Percentiles rank a stretch among this genome's conserved stretches.
Conservation (phyloP, 1,284 basidiomycete species). For the Grifola frondosa region DNA sequence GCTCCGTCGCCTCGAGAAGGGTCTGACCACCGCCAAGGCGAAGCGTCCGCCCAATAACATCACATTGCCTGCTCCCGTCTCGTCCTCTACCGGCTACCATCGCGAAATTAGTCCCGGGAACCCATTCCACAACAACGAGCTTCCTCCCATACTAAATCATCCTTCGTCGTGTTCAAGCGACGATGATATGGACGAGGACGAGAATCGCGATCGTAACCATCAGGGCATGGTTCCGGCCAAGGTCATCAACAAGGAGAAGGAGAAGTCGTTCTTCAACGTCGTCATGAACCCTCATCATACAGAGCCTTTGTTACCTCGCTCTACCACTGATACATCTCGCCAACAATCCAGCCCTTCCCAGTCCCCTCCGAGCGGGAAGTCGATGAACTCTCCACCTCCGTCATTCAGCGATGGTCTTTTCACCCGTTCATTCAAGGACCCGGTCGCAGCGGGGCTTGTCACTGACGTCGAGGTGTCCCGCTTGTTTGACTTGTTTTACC, state of each 20-base stretch:
- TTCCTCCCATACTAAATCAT: conserved; percentile 48
- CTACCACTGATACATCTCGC: conserved; percentile 16
- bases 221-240: conserved; percentile 70
- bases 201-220: conserved; percentile 60
- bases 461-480: conserved; percentile 63
- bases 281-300: conserved; percentile 72
- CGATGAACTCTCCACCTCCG: conserved; percentile 20
- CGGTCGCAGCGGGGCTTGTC: conserved; percentile 66
- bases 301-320: conserved; percentile 36
- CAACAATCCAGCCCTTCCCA: conserved; percentile 24
- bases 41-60: conserved; percentile 52
- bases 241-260: conserved; percentile 67
- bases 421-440: conserved; percentile 51
- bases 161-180: conserved; percentile 22
- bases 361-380: conserved; percentile 18
- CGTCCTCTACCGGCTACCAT: conserved; percentile 34
- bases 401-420: conserved; percentile 26
- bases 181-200: conserved; percentile 51
- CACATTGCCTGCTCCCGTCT: conserved; percentile 30
- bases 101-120: conserved; percentile 33
- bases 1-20: conserved; percentile 81
- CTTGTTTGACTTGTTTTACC: conserved; percentile 73
- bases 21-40: conserved; percentile 71
- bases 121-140: conserved; percentile 44
- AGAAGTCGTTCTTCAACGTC: conserved; percentile 72